Base-by-base conservation (phyloP, 768 basidiomycete genomes). In the Psilocybe subaeruginosa region DNA sequence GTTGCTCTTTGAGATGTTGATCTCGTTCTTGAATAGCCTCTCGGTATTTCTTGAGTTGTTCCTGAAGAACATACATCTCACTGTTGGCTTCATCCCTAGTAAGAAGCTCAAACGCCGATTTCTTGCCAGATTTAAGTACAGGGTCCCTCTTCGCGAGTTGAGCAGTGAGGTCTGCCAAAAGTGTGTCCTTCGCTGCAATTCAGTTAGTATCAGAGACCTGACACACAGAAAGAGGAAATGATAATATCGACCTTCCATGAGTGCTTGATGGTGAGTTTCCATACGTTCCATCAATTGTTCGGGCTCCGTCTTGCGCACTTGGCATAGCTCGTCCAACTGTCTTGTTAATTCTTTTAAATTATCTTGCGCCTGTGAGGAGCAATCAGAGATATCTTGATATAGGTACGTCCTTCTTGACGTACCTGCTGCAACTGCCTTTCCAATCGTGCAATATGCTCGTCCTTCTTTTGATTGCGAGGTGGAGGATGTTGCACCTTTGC, bases 81-180 rank as follows among this genome's bases (percentile, higher is more conserved):
- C 85, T 85, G 59, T 92, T 86, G 5, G 87, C 90, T 2, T 84
- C 84, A 60, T 91, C 90, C 57, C 90, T 84, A 8, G 90, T 90
- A 11, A 94, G 73, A 50, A 94, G 80, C 65, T 90, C 85, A 31
- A 89, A 77, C 4, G 84, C 80, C 2, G 82, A 78, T 12, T 74
- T 77, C 62, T 82, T 83, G 4, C 80, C 82, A 0, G 80, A 72
- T 46, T 77, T 75, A 46, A 83, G 76, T 37, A 89, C 74, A 5
- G 85, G 85, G 62, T 88, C 83, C 47, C 82, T 77, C 29, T 78
- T 81, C 3, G 85, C 76, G 4, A 90, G 72, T 66, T 86, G 81
- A 16, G 77, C 73, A 3, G 80, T 84, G 9, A 91, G 76, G 61
- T 88, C 82, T 45, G 83, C 71, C 50, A 86, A 80, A 2, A 87